Evolutionary conservation across 1,139 yeast genomes (phyloP).

Genomic region (Suhomyces bokatorum): DNA sequence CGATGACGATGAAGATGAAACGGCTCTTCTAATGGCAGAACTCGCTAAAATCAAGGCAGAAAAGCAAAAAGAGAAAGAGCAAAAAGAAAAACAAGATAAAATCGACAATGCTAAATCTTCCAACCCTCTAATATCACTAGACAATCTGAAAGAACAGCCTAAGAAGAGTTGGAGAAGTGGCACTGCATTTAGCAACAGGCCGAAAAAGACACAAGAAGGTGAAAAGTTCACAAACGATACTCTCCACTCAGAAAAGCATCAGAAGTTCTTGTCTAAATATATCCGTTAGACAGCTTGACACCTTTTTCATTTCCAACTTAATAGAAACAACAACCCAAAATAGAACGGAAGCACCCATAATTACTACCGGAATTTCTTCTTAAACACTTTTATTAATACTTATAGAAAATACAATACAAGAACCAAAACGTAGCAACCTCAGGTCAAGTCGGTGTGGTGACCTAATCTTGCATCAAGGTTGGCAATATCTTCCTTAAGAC

Average conservation of each 20-base stretch:
- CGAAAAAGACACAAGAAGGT: constrained; percentile 13
- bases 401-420: constrained; percentile 11
- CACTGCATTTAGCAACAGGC: constrained; percentile 44
- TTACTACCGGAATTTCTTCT: not conserved
- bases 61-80: constrained; percentile 37
- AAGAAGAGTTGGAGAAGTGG: constrained; percentile 59
- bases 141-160: not conserved
- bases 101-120: constrained; percentile 27
- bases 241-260: constrained; percentile 67
- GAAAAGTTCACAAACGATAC: constrained; percentile 61
- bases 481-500: constrained; percentile 75
- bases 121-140: constrained; percentile 44
- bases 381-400: constrained; percentile 3
- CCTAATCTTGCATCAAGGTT: constrained; percentile 49
- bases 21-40: constrained; percentile 50
- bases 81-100: constrained; percentile 23
- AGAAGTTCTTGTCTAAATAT: constrained; percentile 67
- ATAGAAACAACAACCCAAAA: no score
- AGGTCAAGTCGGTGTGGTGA: constrained; percentile 39
- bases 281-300: constrained; percentile 45
- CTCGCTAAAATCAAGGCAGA: constrained; percentile 53
- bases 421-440: constrained; percentile 6
- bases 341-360: no score
- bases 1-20: constrained; percentile 26
- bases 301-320: not conserved